phyloP scores from a whole-genome alignment of 805 yeast genomes.

The Hanseniaspora jakobsenii region DNA sequence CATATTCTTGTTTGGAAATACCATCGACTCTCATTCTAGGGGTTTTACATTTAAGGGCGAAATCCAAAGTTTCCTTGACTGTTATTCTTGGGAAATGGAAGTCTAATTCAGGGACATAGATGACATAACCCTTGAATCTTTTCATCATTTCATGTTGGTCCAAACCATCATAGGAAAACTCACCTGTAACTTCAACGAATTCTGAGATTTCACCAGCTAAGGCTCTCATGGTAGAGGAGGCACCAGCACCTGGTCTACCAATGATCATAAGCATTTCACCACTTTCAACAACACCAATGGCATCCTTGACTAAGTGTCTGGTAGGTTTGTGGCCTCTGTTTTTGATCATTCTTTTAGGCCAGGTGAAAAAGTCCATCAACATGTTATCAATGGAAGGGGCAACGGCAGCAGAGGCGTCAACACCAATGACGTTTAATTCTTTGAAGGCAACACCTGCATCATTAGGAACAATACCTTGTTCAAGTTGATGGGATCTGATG shows the following conservation, averaged over 20 bases:
- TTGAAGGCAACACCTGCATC: conserved; percentile 42
- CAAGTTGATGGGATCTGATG: conserved; percentile 29
- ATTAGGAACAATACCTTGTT: conserved; percentile 38
- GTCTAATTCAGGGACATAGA: conserved; percentile 43
- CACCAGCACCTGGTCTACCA: conserved; percentile 55
- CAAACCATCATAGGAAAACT: conserved; percentile 39
- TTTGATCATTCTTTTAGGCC: conserved; percentile 27
- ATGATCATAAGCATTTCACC: conserved; percentile 45
- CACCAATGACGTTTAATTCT: conserved; percentile 35
- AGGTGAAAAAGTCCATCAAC: conserved; percentile 27
- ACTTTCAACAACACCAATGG: conserved; percentile 34
- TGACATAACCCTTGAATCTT: conserved; percentile 36
- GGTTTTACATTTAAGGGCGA: conserved; percentile 40
- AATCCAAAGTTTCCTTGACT: conserved; percentile 40
- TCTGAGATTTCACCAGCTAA: conserved; percentile 37
- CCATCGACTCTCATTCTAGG: conserved; percentile 36
- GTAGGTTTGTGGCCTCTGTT: conserved; percentile 26
- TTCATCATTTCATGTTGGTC: conserved; percentile 37
- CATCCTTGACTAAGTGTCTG: conserved; percentile 32
- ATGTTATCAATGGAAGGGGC: conserved; percentile 38
- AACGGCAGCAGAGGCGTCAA: conserved; percentile 43
- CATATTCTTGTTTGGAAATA: conserved; percentile 32
- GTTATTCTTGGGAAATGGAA: conserved; percentile 41
- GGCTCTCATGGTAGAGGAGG: conserved; percentile 42
- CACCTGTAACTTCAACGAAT: conserved; percentile 31